A percentile compares a stretch with the other conserved stretches of the same genome.
Conservation (phyloP, 306 rosid species). For the Fagus crenata region DNA sequence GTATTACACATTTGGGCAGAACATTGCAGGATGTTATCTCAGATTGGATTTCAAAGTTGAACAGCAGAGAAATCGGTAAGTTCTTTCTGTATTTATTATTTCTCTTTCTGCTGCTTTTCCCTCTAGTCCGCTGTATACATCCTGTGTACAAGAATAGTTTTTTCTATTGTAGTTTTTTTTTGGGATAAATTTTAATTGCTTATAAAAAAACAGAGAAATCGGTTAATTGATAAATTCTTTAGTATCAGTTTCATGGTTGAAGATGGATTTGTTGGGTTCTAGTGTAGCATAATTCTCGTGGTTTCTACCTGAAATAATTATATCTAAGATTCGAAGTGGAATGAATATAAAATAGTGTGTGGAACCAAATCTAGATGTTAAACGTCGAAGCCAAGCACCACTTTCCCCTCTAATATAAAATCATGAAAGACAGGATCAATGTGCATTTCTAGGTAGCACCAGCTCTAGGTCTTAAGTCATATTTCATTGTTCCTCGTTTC, state of each 20-base stretch:
- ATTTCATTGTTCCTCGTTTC: background rate
- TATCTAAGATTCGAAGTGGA: background rate
- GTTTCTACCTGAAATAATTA: background rate
- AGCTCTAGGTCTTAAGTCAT: background rate
- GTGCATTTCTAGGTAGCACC: background rate
- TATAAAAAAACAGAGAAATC: slow-evolving; percentile 43
- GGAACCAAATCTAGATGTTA: no score
- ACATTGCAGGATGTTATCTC: slow-evolving; percentile 75
- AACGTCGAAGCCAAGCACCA: no score
- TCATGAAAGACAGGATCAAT: background rate
- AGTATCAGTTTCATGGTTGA: slow-evolving; percentile 11
- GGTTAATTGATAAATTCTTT: slow-evolving; percentile 36
- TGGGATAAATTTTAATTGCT: no score
- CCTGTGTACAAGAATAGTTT: no score
- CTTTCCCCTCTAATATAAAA: no score
- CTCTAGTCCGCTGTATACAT: no score
- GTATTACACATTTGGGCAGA: slow-evolving; percentile 78
- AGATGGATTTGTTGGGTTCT: slow-evolving; percentile 9
- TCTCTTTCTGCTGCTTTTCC: no score
- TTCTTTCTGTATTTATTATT: background rate
- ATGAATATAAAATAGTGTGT: background rate
- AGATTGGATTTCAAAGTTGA: slow-evolving; percentile 65
- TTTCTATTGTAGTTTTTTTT: no score
- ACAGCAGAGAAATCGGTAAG: slow-evolving; percentile 69
- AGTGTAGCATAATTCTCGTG: background rate